Evolutionary conservation across 2,329 filamentous ascomycete genomes (phyloP).

Genomic region (Fusarium nisikadoi): DNA sequence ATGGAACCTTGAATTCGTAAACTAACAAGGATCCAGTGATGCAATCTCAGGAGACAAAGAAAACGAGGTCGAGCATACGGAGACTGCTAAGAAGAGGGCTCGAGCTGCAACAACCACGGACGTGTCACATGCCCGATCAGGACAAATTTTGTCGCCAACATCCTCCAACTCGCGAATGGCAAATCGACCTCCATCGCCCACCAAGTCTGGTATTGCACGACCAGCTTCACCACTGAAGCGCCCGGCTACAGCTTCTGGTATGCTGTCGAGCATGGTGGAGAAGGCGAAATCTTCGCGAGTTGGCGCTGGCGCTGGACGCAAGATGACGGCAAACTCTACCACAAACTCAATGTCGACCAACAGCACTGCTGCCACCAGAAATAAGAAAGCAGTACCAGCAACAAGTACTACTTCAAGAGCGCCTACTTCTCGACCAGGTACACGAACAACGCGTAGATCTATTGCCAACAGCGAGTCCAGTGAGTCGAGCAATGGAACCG

Average conservation of each 20-base stretch:
- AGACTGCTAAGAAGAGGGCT: constrained; percentile 77
- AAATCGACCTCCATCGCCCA: constrained; percentile 62
- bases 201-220: constrained; percentile 67
- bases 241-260: constrained; percentile 54
- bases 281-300: constrained; percentile 67
- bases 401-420: constrained; percentile 51
- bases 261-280: constrained; percentile 68
- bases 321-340: constrained; percentile 58
- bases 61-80: constrained; percentile 68
- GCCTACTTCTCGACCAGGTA: constrained; percentile 51
- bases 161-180: constrained; percentile 80
- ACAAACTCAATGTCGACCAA: constrained; percentile 55
- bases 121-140: constrained; percentile 52
- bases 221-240: constrained; percentile 73
- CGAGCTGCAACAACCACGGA: constrained; percentile 59
- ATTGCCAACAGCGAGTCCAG: constrained; percentile 72
- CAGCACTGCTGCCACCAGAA: constrained; percentile 49
- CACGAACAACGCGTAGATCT: constrained; percentile 61
- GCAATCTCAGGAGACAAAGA: constrained; percentile 80
- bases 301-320: constrained; percentile 56
- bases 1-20: background rate
- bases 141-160: constrained; percentile 80
- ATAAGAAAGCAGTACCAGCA: constrained; percentile 49
- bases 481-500: constrained; percentile 71
- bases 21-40: constrained; percentile 60